These are phyloP conservation scores for Russula compacta DNA, from an alignment of 768 basidiomycete genomes.

Conservation along the genomic window DNA sequence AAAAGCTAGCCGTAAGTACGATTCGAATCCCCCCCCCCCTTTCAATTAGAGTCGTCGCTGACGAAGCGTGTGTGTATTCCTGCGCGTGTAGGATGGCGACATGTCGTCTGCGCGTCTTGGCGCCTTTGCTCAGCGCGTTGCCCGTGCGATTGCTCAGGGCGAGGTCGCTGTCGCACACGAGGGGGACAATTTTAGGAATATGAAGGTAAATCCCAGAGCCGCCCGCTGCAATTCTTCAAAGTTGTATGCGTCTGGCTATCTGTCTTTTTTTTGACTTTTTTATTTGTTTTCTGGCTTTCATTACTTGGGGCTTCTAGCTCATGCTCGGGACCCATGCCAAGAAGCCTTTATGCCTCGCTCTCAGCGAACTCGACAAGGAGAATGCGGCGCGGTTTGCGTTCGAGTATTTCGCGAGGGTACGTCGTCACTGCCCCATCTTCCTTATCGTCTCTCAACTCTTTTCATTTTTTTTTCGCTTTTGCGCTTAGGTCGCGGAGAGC, in stretches of 20 bases:
- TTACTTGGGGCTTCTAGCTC: slow-evolving; percentile 5
- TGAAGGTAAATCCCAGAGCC: no score
- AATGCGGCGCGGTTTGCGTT: slow-evolving; percentile 2
- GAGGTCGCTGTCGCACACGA: slow-evolving; percentile 2
- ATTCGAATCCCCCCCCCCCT: not conserved
- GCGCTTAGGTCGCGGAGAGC: not conserved
- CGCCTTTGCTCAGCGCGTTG: slow-evolving; percentile 7
- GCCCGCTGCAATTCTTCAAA: no score
- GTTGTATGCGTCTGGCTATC: no score
- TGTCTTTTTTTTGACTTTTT: no score
- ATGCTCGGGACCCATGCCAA: slow-evolving; percentile 7
- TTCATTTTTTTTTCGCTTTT: no score
- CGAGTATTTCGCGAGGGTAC: slow-evolving; percentile 6
- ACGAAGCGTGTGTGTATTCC: not conserved
- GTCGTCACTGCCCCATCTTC: no score
- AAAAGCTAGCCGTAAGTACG: slow-evolving; percentile 1
- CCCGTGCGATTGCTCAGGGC: not conserved
- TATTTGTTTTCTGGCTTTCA: not conserved
- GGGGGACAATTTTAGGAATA: not conserved
- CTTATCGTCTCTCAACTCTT: no score
- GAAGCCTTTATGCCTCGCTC: slow-evolving; percentile 6
- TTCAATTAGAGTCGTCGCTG: not conserved
- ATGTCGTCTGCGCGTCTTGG: not conserved
- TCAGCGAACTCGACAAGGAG: slow-evolving; percentile 3
- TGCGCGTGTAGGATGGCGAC: not conserved